These are phyloP conservation scores for maize (Zea mays) DNA, from an alignment of 176 grass and related monocot genomes.

Conservation along the genomic window DNA sequence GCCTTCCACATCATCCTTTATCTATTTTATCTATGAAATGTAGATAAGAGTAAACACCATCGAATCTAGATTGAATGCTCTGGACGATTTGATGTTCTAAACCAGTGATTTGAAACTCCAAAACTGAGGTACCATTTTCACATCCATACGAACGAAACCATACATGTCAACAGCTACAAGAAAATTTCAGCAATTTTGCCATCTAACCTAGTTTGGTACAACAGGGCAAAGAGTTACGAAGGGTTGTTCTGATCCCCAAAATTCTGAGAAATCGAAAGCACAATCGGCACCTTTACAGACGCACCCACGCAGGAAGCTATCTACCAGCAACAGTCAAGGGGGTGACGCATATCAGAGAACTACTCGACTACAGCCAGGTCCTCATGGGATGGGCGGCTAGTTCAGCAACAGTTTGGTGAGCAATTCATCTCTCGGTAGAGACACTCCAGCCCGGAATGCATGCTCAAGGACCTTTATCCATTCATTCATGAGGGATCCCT, in stretches of 20 bases:
- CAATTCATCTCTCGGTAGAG: conserved; percentile 67
- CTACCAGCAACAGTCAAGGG: conserved; percentile 37
- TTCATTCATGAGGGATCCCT: conserved; percentile 63
- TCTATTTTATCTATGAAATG: too few relatives aligned
- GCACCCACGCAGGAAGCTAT: conserved; percentile 24
- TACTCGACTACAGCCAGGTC: conserved; percentile 26
- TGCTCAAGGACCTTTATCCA: conserved; percentile 63
- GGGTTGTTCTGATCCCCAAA: conserved; percentile 17
- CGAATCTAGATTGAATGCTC: too few relatives aligned
- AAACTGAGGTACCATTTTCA: conserved; percentile 10
- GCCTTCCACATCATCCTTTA: too few relatives aligned
- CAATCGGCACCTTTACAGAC: conserved; percentile 47
- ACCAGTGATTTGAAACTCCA: not conserved
- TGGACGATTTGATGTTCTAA: too few relatives aligned
- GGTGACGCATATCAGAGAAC: conserved; percentile 2
- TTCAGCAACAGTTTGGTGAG: conserved; percentile 57
- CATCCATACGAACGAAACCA: conserved; percentile 30
- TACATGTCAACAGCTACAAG: conserved; percentile 24
- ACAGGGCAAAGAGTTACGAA: conserved; percentile 25
- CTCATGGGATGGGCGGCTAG: conserved; percentile 32
- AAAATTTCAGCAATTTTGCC: conserved; percentile 16
- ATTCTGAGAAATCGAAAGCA: conserved; percentile 31
- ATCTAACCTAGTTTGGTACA: conserved; percentile 41
- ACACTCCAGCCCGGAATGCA: conserved; percentile 57
- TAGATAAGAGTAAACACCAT: not conserved